phyloP scores from a whole-genome alignment of 2,329 filamentous ascomycete species.

The Lomentospora prolificans region DNA sequence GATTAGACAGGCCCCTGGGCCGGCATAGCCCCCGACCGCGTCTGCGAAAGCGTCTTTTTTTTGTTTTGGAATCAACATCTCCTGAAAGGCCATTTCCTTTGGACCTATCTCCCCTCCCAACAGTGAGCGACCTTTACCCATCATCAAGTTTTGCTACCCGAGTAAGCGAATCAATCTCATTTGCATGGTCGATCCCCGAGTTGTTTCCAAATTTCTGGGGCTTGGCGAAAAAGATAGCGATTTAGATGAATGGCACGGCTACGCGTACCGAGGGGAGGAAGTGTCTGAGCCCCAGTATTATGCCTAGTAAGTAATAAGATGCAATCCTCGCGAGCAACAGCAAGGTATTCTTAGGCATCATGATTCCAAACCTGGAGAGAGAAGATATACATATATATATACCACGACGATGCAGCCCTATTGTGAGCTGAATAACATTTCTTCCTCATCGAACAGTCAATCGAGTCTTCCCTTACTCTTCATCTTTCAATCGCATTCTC shows the following conservation, averaged over 20 bases:
- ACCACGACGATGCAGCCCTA: neutral
- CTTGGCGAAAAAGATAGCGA: neutral
- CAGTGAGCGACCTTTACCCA: too few species aligned
- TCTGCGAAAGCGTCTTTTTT: too few species aligned
- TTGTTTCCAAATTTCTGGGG: neutral
- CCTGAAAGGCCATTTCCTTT: too few species aligned
- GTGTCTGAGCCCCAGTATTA: neutral
- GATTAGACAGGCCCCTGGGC: too few species aligned
- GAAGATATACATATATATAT: neutral
- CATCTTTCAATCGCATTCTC: neutral
- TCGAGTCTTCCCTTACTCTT: neutral
- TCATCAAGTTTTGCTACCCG: neutral
- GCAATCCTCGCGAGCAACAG: neutral
- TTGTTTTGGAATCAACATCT: neutral
- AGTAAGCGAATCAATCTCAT: neutral
- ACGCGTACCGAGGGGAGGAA: neutral
- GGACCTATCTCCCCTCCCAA: too few species aligned
- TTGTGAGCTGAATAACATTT: neutral
- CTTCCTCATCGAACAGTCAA: neutral
- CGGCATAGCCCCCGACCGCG: too few species aligned
- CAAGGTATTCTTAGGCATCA: too few species aligned
- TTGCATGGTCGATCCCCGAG: neutral
- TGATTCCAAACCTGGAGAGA: neutral
- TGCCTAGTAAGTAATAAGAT: too few species aligned
- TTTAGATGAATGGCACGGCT: neutral